Conservation (phyloP, 768 basidiomycete genomes). For the Mycena pura region DNA sequence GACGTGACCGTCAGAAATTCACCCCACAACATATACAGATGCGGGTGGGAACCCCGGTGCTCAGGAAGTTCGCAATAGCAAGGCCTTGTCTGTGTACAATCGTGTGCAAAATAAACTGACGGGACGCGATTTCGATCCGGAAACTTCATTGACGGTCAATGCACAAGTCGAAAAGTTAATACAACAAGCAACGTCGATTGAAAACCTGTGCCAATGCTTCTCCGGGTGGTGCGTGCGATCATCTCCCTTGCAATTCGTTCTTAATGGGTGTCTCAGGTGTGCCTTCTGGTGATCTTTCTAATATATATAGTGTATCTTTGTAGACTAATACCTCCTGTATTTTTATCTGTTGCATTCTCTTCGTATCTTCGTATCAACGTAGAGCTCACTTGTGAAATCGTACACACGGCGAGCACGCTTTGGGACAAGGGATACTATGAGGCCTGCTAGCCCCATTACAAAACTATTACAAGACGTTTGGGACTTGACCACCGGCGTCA, state of each 20-base stretch:
- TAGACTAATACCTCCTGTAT: conserved; percentile 19
- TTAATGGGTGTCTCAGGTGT: conserved; percentile 49
- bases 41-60: conserved; percentile 59
- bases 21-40: conserved; percentile 33
- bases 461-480: no score
- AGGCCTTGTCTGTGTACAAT: conserved; percentile 90
- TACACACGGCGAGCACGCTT: no score
- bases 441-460: no score
- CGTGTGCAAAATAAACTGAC: conserved; percentile 96
- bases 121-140: conserved; percentile 93
- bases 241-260: neutral
- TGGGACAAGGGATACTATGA: no score
- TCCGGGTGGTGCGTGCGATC: conserved; percentile 77
- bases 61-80: conserved; percentile 90
- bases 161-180: conserved; percentile 94
- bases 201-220: conserved; percentile 97
- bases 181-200: conserved; percentile 88
- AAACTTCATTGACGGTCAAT: conserved; percentile 71
- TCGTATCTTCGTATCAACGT: neutral
- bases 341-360: conserved; percentile 17
- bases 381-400: no score
- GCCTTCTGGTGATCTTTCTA: conserved; percentile 71
- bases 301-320: conserved; percentile 17
- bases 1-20: neutral
- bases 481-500: no score